Percentiles rank a stretch among this genome's conserved stretches.
Evolutionary conservation across 2,329 filamentous ascomycete genomes (phyloP).

Genomic region (Teratosphaeria zuluensis): DNA sequence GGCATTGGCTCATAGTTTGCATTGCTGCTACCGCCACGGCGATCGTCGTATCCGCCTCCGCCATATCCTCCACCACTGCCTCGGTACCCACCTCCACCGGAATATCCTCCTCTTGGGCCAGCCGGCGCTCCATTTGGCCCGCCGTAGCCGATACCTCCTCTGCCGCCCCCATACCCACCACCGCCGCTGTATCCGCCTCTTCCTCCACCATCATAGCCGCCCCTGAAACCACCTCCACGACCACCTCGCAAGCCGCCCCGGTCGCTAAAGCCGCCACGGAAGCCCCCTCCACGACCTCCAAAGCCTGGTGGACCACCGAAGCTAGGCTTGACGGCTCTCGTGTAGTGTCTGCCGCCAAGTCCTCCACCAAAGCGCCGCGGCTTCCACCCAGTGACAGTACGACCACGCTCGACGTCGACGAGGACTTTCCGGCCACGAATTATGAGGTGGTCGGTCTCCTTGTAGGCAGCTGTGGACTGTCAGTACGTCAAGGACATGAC

Average conservation of each 20-base stretch:
- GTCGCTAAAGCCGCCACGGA: conserved; percentile 38
- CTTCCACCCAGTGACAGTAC: conserved; percentile 88
- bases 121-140: conserved; percentile 40
- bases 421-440: conserved; percentile 89
- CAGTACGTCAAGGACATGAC: not conserved
- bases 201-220: conserved; percentile 23
- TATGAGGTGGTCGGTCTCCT: conserved; percentile 73
- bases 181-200: conserved; percentile 20
- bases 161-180: conserved; percentile 34
- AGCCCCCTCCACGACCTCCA: conserved; percentile 44
- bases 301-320: conserved; percentile 47
- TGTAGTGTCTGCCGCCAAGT: conserved; percentile 85
- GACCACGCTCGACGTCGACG: conserved; percentile 91
- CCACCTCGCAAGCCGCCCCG: conserved; percentile 36
- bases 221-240: conserved; percentile 38
- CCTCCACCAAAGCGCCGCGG: conserved; percentile 86
- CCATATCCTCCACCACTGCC: conserved; percentile 18
- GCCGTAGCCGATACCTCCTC: conserved; percentile 34
- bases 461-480: conserved; percentile 68
- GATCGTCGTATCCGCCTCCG: conserved; percentile 28
- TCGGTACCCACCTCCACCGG: conserved; percentile 29
- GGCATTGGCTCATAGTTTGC: conserved; percentile 80
- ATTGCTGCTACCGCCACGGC: conserved; percentile 48
- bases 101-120: conserved; percentile 29
- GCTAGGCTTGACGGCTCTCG: conserved; percentile 57